Base-by-base conservation (phyloP, 2,329 filamentous ascomycete genomes). In the Trichoderma brevicompactum region DNA sequence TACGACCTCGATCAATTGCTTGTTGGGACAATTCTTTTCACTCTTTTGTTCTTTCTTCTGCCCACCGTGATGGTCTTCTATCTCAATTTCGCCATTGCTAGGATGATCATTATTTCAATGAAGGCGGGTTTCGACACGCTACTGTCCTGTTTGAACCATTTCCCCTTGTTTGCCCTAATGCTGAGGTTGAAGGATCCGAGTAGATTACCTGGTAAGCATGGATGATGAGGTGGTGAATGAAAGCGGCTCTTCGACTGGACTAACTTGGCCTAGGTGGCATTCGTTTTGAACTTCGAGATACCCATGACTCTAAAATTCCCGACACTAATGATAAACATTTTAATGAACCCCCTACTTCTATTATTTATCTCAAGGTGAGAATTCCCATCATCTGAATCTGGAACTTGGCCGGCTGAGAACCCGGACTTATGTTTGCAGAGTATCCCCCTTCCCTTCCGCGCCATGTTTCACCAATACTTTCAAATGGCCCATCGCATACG, bases 31-130 rank as follows among this genome's bases (percentile, higher is more conserved):
- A 98, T 99, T 66, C 82, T 99, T 19, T 99, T 99, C 75, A 98
- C 95, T 0, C 82, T 99, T 7, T 85, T 99, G 1, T 96, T 96
- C 79, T 99, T 98, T 76, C 83, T 99, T 15, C 82, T 99, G 3
- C 95, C 95, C 0, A 99, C 95, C 0, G 93, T 99, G 28, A 87
- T 94, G 61, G 95, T 99, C 49, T 99, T 98, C 76, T 99, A 99
- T 74, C 83, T 97, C 66, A 97, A 96, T 48, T 99, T 99, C 79
- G 94, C 96, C 54, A 88, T 92, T 68, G 94, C 94, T 41, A 87
- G 96, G 56, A 97, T 99, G 91, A 87, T 89, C 68, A 98, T 98
- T 70, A 99, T 99, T 68, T 89, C 89, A 12, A 81, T 98, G 68
- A 99, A 98, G 77, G 96, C 94, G 12, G 85, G 87, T 15, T 88